Conservation (phyloP, 1,139 yeast species). For the Kodamaea suecica region DNA sequence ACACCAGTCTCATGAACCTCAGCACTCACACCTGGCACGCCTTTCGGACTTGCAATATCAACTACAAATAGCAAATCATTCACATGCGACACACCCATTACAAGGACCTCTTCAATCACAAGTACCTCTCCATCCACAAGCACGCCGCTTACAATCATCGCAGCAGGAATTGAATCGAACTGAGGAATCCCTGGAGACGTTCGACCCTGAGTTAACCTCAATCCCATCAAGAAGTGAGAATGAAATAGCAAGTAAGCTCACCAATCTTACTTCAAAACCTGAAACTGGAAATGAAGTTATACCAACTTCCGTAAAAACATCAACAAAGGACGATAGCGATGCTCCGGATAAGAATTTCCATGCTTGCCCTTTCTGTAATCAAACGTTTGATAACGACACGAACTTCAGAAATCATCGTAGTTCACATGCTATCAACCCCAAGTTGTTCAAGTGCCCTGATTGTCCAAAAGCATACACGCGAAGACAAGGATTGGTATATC, state of each 20-base stretch:
- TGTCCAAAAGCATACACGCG: conserved; percentile 15
- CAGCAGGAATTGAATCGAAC: no score
- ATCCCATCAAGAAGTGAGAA: neutral
- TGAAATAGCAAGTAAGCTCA: conserved; percentile 1
- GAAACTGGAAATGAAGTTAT: neutral
- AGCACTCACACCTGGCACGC: no score
- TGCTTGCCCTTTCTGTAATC: neutral
- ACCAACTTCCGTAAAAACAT: neutral
- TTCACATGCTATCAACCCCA: conserved; percentile 12
- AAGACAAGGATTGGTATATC: conserved; percentile 12
- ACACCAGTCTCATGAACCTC: no score
- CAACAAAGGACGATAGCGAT: neutral
- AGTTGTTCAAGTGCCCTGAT: conserved; percentile 9
- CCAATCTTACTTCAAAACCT: neutral
- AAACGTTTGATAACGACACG: conserved; percentile 5
- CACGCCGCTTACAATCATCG: no score
- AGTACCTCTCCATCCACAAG: no score
- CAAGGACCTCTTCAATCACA: no score
- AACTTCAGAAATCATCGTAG: conserved; percentile 13
- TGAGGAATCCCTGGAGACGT: no score
- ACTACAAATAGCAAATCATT: no score
- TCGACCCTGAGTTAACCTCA: conserved; percentile 1
- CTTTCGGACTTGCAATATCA: no score
- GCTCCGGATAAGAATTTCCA: neutral
- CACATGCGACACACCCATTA: no score